phyloP scores from a whole-genome alignment of 148 eudicot genomes.

The Rhododendron kiyosumense region DNA sequence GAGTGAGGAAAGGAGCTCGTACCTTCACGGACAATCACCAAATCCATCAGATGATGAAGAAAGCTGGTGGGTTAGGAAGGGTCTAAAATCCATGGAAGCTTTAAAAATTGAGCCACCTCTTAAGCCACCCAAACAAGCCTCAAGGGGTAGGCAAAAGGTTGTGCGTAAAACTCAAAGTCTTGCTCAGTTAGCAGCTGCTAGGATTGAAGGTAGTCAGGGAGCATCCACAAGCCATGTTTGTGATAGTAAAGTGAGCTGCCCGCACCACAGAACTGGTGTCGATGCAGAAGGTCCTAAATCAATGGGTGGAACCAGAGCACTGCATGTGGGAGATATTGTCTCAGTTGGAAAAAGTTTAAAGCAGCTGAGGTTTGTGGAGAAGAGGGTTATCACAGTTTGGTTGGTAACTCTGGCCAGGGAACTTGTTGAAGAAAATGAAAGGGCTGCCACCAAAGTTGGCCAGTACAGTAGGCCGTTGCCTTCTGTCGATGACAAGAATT shows the following conservation, averaged over 20 bases:
- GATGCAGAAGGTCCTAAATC: slow-evolving; percentile 56
- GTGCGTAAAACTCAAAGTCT: slow-evolving; percentile 97
- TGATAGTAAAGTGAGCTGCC: slow-evolving; percentile 75
- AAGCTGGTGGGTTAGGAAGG: slow-evolving; percentile 87
- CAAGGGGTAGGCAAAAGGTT: slow-evolving; percentile 81
- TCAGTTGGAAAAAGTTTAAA: slow-evolving; percentile 66
- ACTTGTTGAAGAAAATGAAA: slow-evolving; percentile 74
- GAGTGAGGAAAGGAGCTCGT: slow-evolving; percentile 52
- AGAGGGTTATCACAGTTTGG: slow-evolving; percentile 69
- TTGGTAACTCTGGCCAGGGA: slow-evolving; percentile 56
- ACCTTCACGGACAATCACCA: slow-evolving; percentile 36
- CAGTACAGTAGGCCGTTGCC: slow-evolving; percentile 49
- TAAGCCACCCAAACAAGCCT: slow-evolving; percentile 71
- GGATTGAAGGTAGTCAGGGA: slow-evolving; percentile 97
- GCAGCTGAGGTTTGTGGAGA: slow-evolving; percentile 61
- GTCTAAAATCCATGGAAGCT: slow-evolving; percentile 47
- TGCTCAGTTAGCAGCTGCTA: slow-evolving; percentile 80
- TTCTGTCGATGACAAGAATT: slow-evolving; percentile 59
- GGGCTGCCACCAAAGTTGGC: slow-evolving; percentile 41
- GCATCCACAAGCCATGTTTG: slow-evolving; percentile 98
- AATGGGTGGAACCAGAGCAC: slow-evolving; percentile 28
- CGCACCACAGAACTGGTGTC: slow-evolving; percentile 58
- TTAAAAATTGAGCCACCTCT: slow-evolving; percentile 65
- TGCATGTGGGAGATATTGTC: slow-evolving; percentile 46
- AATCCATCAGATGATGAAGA: slow-evolving; percentile 71